Evolutionary conservation across 768 basidiomycete species (phyloP).

Genomic region (Exsudoporus frostii): DNA sequence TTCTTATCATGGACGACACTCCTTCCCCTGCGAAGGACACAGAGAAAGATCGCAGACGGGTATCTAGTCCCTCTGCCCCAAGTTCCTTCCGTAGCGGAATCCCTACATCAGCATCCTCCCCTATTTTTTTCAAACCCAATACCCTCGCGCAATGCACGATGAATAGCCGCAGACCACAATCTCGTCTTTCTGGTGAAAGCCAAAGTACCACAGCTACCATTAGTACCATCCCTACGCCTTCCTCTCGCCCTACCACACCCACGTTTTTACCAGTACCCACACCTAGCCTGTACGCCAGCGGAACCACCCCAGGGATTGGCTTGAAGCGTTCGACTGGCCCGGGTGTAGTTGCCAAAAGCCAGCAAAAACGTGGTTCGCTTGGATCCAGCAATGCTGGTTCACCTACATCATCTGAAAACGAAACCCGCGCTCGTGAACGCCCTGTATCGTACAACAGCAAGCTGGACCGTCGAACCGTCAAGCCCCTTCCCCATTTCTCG

Average conservation of each 20-base stretch:
- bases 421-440: constrained; percentile 25
- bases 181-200: constrained; percentile 66
- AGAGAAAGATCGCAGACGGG: constrained; percentile 54
- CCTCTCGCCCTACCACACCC: constrained; percentile 71
- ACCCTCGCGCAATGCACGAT: constrained; percentile 42
- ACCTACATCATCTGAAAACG: constrained; percentile 29
- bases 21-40: constrained; percentile 63
- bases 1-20: constrained; percentile 86
- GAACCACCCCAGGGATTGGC: constrained; percentile 36
- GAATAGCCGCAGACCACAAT: constrained; percentile 62
- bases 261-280: constrained; percentile 74
- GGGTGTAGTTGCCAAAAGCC: constrained; percentile 36
- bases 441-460: constrained; percentile 28
- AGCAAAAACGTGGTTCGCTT: constrained; percentile 61
- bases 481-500: constrained; percentile 43
- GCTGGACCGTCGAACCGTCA: constrained; percentile 22
- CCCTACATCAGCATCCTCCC: constrained; percentile 45
- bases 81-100: constrained; percentile 48
- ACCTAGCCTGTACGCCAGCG: constrained; percentile 43
- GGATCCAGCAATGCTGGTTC: constrained; percentile 41
- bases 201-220: constrained; percentile 52
- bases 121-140: constrained; percentile 42
- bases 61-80: constrained; percentile 62
- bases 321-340: constrained; percentile 63
- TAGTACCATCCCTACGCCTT: constrained; percentile 62